Evolutionary conservation across 306 rosid genomes (phyloP).

Genomic region (Cucurbita moschata): DNA sequence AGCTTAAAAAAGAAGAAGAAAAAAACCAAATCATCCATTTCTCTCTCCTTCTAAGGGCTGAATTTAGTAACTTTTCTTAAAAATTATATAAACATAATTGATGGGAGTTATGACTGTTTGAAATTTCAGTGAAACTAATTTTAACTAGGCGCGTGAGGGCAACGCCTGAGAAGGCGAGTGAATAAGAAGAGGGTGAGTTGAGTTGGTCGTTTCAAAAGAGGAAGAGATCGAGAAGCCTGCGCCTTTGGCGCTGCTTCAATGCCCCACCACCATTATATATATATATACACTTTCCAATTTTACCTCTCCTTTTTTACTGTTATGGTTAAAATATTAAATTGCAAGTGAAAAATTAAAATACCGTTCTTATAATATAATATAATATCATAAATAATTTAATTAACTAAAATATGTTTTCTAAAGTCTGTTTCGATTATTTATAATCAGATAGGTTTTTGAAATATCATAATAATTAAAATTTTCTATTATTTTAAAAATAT

Average conservation of each 20-base stretch:
- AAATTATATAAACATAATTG: not conserved
- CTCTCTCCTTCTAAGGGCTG: not conserved
- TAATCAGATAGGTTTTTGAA: too few species aligned
- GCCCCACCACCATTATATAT: constrained; percentile 5
- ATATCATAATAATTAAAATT: too few species aligned
- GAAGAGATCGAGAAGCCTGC: constrained; percentile 25
- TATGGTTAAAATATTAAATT: too few species aligned
- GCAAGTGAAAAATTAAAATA: too few species aligned
- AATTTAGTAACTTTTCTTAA: not conserved
- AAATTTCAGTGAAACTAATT: not conserved
- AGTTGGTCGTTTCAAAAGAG: not conserved
- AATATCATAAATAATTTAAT: too few species aligned
- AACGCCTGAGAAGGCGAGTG: not conserved
- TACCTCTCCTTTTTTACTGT: too few species aligned
- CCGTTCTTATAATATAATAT: too few species aligned
- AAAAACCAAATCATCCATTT: not conserved
- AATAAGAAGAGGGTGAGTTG: too few species aligned
- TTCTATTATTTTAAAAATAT: too few species aligned
- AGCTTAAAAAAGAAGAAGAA: too few species aligned
- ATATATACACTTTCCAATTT: not conserved
- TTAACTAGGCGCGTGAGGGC: not conserved
- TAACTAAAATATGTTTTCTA: too few species aligned
- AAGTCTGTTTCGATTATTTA: too few species aligned
- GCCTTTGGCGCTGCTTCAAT: constrained; percentile 36
- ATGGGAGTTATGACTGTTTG: not conserved